Conservation (phyloP, 176 grass and related monocot species). For the Olyra latifolia region DNA sequence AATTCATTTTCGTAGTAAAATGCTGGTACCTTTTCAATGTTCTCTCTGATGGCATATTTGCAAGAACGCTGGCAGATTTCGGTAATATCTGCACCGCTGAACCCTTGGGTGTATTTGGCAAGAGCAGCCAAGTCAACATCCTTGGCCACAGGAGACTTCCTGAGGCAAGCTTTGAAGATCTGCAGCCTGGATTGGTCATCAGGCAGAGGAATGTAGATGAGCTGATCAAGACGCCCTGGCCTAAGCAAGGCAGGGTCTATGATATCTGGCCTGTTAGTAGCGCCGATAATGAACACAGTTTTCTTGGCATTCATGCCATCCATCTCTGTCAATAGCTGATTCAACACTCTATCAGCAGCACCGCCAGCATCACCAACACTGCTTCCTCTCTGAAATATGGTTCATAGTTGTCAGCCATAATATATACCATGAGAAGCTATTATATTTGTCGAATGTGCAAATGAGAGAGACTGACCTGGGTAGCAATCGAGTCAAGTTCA, state of each 20-base stretch:
- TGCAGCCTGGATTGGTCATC: slow-evolving; percentile 67
- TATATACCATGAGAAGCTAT: not conserved
- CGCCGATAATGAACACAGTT: slow-evolving; percentile 86
- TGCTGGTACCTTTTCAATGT: slow-evolving; percentile 70
- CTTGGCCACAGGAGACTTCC: slow-evolving; percentile 83
- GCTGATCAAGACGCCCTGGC: slow-evolving; percentile 84
- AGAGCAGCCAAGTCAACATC: slow-evolving; percentile 75
- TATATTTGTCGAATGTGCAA: not conserved
- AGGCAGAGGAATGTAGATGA: slow-evolving; percentile 88
- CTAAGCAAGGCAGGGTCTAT: slow-evolving; percentile 85
- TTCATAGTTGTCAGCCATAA: slow-evolving; percentile 1
- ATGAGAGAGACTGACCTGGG: slow-evolving; percentile 48
- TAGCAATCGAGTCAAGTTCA: slow-evolving; percentile 92
- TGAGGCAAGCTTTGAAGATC: slow-evolving; percentile 81
- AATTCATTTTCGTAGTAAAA: not conserved
- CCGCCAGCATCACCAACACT: slow-evolving; percentile 80
- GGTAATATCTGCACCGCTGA: slow-evolving; percentile 91
- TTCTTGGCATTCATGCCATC: slow-evolving; percentile 88
- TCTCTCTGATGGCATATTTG: slow-evolving; percentile 91
- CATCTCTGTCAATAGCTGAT: slow-evolving; percentile 92
- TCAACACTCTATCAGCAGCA: slow-evolving; percentile 81
- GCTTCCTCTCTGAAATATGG: slow-evolving; percentile 59
- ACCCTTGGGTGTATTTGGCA: slow-evolving; percentile 87
- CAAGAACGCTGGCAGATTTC: slow-evolving; percentile 88
- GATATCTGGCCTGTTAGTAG: slow-evolving; percentile 87